Percentiles rank a stretch among this genome's conserved stretches.
Conservation (phyloP, 805 yeast genomes). For the Suhomyces sp. region DNA sequence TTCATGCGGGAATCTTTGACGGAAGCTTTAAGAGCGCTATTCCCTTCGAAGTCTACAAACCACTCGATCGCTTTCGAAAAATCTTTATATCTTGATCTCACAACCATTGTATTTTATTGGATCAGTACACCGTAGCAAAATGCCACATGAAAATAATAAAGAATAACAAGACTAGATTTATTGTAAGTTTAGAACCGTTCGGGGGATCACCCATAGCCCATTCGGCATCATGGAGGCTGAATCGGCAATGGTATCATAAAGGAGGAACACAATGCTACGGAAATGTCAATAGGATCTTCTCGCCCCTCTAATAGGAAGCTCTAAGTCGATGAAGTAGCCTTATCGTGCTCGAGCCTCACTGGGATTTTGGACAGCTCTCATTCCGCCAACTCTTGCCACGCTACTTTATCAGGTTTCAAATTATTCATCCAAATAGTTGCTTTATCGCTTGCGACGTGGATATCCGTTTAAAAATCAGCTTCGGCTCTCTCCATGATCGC, state of each 20-base stretch:
- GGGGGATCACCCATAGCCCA: neutral
- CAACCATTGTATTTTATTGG: neutral
- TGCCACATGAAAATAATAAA: neutral
- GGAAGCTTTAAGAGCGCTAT: neutral
- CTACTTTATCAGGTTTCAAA: neutral
- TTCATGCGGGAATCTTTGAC: neutral
- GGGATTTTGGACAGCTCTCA: neutral
- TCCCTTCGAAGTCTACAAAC: neutral
- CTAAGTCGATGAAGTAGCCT: neutral
- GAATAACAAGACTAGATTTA: neutral
- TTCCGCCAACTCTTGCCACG: neutral
- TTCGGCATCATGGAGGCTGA: neutral
- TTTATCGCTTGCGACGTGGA: neutral
- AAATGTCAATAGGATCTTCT: too few species aligned
- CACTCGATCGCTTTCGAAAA: neutral
- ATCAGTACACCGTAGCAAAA: neutral
- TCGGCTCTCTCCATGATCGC: neutral
- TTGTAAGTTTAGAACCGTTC: neutral
- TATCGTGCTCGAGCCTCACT: neutral
- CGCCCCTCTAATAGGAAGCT: neutral
- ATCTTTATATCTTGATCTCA: neutral
- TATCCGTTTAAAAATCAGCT: neutral
- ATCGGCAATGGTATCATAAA: neutral
- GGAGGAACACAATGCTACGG: neutral
- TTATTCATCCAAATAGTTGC: neutral